Base-by-base conservation (phyloP, 1,284 basidiomycete species). In the Leccinum subrobustum region DNA sequence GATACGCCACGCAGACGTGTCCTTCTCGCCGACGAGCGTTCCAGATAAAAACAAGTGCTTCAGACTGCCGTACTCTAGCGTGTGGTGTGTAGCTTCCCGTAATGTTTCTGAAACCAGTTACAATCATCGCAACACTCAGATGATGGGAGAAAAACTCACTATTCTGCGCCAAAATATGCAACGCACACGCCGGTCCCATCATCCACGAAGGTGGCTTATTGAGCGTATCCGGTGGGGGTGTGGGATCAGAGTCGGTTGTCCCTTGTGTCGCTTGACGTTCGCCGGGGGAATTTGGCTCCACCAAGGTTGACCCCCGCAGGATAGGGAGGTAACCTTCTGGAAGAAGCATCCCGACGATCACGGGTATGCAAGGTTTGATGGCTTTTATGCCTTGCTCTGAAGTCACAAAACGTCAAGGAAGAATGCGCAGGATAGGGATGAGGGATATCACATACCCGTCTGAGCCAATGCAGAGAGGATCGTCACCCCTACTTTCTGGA, bases 331-430 rank as follows among this genome's bases (percentile, higher is more conserved):
- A 68, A 14, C 44, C 51, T 0, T 54, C 29, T 0, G 64, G 64
- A 4, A 72, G 60, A 44, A 70, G 68, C 61, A 70, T 68, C 27
- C 53, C 42, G 4, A 73, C 29, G 0, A 70, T 66, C 12, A 62
- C 20, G 3, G 16, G 3, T 23, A 73, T 50, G 12, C 16, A 42
- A 4, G 47, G 31, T 1, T 9, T 3, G 47, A 73, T 70, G 3
- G 52, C 20, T 1, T 2, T n/a, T 9, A 57, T 54, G 2, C 71
- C 71, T 6, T 59, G 55, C 1, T 70, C 71, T 70, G 4, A 25
- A 57, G 12, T 27, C 23, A n/a, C 11, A 16, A 6, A 37, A 25
- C 3, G 33, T 64, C 5, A 59, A 47, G 44, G 7, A 18, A 42
- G 42, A 16, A 16, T 12, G 20, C 16, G n/a, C 12, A n/a, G 5